Conservation (phyloP, 2,329 filamentous ascomycete genomes). For the Pseudopithomyces maydicus region DNA sequence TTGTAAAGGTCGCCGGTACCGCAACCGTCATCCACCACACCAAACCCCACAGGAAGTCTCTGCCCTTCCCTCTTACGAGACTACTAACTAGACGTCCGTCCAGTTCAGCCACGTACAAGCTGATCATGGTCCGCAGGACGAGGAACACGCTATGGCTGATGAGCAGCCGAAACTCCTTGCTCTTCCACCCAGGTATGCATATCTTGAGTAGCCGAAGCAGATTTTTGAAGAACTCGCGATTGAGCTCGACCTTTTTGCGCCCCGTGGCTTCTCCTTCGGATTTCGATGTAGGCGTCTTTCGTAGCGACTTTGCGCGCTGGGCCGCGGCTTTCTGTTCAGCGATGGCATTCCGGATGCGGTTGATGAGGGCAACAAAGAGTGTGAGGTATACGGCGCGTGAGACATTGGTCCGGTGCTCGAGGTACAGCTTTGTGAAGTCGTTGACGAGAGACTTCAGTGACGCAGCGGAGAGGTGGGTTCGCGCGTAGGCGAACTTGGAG, state of each 20-base stretch:
- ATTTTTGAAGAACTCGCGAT: conserved; percentile 82
- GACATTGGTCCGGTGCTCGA: conserved; percentile 47
- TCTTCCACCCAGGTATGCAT: conserved; percentile 87
- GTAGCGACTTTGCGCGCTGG: conserved; percentile 63
- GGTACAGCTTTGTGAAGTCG: conserved; percentile 45
- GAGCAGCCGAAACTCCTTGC: conserved; percentile 83
- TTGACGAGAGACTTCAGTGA: conserved; percentile 43
- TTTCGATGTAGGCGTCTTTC: conserved; percentile 50
- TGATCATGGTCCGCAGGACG: conserved; percentile 87
- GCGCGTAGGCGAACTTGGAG: conserved; percentile 44
- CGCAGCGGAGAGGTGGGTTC: conserved; percentile 33
- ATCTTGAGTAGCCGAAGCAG: conserved; percentile 80
- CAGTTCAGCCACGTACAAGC: conserved; percentile 93
- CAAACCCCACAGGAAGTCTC: conserved; percentile 84
- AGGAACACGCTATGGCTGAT: conserved; percentile 93
- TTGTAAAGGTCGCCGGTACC: conserved; percentile 94
- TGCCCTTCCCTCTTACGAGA: conserved; percentile 87
- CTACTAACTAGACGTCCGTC: conserved; percentile 93
- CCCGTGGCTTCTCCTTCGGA: conserved; percentile 44
- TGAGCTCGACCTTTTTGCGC: conserved; percentile 86
- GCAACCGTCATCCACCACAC: conserved; percentile 99
- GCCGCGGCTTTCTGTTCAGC: conserved; percentile 90
- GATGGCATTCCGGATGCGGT: conserved; percentile 89
- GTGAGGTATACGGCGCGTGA: conserved; percentile 49
- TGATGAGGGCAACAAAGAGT: conserved; percentile 54